Percentiles rank a stretch among this genome's conserved stretches.
Conservation (phyloP, 352 stramenopile species). For the Phytophthora pini region DNA sequence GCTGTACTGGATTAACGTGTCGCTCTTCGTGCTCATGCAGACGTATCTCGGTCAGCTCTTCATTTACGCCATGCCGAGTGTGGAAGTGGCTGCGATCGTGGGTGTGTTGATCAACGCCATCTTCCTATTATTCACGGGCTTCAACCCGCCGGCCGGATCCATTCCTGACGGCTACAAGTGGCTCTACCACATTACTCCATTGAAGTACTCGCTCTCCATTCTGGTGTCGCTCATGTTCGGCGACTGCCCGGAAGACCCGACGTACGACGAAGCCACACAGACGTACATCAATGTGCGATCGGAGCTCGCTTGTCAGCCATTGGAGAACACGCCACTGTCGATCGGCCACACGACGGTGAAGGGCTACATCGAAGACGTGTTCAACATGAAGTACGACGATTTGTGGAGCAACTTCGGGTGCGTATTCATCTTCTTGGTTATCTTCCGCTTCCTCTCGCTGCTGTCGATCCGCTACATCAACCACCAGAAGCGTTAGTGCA, state of each 20-base stretch:
- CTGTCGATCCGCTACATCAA: constrained; percentile 50
- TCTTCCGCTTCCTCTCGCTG: constrained; percentile 47
- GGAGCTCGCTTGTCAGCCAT: constrained; percentile 44
- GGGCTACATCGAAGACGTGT: constrained; percentile 38
- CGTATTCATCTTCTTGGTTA: constrained; percentile 39
- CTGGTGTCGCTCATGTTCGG: constrained; percentile 35
- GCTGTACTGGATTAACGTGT: constrained; percentile 48
- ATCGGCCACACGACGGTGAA: constrained; percentile 39
- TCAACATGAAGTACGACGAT: constrained; percentile 48
- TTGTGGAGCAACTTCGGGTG: constrained; percentile 36
- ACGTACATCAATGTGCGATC: constrained; percentile 26
- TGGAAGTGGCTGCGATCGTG: constrained; percentile 45
- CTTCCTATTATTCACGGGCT: constrained; percentile 71
- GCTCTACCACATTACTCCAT: constrained; percentile 47
- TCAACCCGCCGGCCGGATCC: constrained; percentile 49
- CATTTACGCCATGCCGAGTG: constrained; percentile 17
- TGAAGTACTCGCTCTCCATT: constrained; percentile 31
- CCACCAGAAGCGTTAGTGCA: constrained; percentile 47
- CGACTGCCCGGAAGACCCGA: constrained; percentile 35
- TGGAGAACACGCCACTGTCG: constrained; percentile 36
- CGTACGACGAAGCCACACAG: constrained; percentile 27
- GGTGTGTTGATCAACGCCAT: constrained; percentile 52
- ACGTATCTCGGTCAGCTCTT: constrained; percentile 48
- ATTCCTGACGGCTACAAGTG: constrained; percentile 57
- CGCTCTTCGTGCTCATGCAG: constrained; percentile 44